A percentile compares a stretch with the other conserved stretches of the same genome.
phyloP scores from a whole-genome alignment of 1,284 basidiomycete genomes.

The Malassezia vespertilionis region DNA sequence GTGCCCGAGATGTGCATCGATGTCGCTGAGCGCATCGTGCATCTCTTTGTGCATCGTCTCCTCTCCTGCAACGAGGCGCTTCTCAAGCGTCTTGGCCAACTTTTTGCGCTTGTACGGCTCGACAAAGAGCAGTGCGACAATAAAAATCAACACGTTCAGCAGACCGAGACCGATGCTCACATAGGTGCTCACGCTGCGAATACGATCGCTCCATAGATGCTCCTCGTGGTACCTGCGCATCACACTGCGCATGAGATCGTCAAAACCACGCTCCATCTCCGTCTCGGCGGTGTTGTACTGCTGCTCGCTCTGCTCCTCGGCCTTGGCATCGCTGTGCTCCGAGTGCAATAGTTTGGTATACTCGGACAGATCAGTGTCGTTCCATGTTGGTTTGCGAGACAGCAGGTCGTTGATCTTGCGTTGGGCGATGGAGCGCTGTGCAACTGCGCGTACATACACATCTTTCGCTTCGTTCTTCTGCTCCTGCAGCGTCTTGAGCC shows the following conservation, averaged over 20 bases:
- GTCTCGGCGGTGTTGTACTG: constrained; percentile 27
- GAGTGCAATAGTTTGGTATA: constrained; percentile 37
- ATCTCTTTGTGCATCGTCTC: constrained; percentile 21
- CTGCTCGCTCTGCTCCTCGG: constrained; percentile 24
- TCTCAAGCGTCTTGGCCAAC: constrained; percentile 41
- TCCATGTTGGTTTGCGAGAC: constrained; percentile 33
- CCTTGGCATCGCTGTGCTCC: constrained; percentile 29
- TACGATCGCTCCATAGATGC: constrained; percentile 41
- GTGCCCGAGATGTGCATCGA: constrained; percentile 18
- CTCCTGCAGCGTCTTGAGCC: constrained; percentile 15
- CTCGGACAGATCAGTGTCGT: constrained; percentile 27
- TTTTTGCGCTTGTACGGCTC: constrained; percentile 46
- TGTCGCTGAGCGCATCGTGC: constrained; percentile 18
- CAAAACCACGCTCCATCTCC: constrained; percentile 29
- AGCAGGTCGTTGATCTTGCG: constrained; percentile 38
- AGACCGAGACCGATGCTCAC: constrained; percentile 33
- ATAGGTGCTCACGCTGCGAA: constrained; percentile 32
- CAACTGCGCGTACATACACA: constrained; percentile 27
- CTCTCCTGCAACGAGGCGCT: constrained; percentile 30
- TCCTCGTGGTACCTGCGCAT: constrained; percentile 44
- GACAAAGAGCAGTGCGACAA: constrained; percentile 38
- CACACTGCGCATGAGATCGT: constrained; percentile 35
- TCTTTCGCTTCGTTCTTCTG: constrained; percentile 20
- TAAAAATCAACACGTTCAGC: constrained; percentile 40
- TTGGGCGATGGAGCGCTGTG: constrained; percentile 25